phyloP scores from a whole-genome alignment of 371 early-diverging fungal genomes.

The Mucor indicus region DNA sequence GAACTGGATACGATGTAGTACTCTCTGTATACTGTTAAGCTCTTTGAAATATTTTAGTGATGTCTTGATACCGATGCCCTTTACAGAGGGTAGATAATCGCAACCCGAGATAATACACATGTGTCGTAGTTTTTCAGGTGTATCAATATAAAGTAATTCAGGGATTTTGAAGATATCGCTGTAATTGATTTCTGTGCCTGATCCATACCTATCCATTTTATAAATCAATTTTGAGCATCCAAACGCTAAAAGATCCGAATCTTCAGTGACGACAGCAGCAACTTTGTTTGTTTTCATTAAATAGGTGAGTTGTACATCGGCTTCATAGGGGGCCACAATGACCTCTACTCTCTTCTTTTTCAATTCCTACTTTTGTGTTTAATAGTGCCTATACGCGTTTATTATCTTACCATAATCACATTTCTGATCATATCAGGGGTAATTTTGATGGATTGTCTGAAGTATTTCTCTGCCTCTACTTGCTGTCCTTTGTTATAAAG shows the following conservation, averaged over 20 bases:
- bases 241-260: conserved; percentile 96
- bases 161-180: not conserved
- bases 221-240: conserved; percentile 78
- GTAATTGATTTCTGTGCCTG: conserved; percentile 10
- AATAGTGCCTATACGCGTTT: not conserved
- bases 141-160: not conserved
- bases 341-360: conserved; percentile 62
- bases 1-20: not conserved
- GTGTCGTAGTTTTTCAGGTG: not conserved
- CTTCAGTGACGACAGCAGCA: conserved; percentile 91
- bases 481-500: conserved; percentile 48
- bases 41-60: conserved; percentile 36
- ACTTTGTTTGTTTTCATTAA: conserved; percentile 72
- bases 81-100: conserved; percentile 86
- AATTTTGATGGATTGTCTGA: conserved; percentile 70
- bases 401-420: conserved; percentile 65
- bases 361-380: conserved; percentile 49
- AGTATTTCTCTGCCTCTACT: conserved; percentile 65
- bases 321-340: conserved; percentile 98
- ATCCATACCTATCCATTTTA: conserved; percentile 78
- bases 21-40: not conserved
- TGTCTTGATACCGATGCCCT: conserved; percentile 85
- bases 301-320: conserved; percentile 97
- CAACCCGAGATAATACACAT: conserved; percentile 96
- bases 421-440: conserved; percentile 77